Conservation (phyloP, 306 rosid genomes). For the Medicago arabica region DNA sequence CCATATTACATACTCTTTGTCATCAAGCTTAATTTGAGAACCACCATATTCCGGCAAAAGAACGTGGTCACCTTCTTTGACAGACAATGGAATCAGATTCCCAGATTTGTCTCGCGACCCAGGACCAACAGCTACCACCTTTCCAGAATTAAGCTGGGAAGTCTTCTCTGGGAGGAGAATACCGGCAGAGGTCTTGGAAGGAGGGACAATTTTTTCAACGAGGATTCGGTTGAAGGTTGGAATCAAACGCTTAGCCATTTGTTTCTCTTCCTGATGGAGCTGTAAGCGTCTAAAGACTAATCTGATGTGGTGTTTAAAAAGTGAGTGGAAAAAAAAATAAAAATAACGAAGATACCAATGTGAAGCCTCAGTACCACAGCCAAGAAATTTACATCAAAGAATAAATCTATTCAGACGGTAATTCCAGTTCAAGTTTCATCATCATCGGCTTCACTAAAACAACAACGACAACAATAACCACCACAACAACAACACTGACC, state of each 20-base stretch:
- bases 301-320: too few relatives aligned
- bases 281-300: background rate
- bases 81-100: constrained; percentile 68
- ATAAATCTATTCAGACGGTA: background rate
- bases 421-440: background rate
- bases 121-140: constrained; percentile 86
- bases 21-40: constrained; percentile 80
- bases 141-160: constrained; percentile 87
- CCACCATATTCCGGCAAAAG: constrained; percentile 94
- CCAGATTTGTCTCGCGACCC: constrained; percentile 74
- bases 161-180: constrained; percentile 85
- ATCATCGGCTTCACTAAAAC: background rate
- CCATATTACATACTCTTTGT: constrained; percentile 58
- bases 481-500: too few relatives aligned
- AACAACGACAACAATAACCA: background rate
- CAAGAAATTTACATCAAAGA: constrained; percentile 9
- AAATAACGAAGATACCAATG: background rate
- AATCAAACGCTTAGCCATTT: constrained; percentile 88
- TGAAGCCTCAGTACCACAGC: background rate
- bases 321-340: too few relatives aligned
- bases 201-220: constrained; percentile 79
- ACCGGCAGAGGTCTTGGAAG: constrained; percentile 80
- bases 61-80: constrained; percentile 86
- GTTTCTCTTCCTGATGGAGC: background rate
- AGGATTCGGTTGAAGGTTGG: constrained; percentile 81